Evolutionary conservation across 495 filamentous ascomycete genomes (phyloP), one percentile per base, ranked within the genome.

Genomic region (Stereocaulon alpinum): DNA sequence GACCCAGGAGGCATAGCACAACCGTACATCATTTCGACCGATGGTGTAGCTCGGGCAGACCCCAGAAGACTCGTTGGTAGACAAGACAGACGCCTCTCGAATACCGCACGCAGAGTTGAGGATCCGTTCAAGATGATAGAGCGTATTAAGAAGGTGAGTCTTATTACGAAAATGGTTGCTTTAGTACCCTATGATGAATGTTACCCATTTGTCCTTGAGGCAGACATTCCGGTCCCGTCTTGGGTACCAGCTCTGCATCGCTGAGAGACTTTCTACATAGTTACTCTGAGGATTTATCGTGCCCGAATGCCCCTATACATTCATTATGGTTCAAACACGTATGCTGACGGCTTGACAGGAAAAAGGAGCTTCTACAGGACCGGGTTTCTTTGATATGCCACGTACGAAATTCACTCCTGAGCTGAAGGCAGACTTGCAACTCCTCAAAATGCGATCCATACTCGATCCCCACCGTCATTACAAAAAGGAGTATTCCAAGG

Each of bases 381-480:
- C 73, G 24, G 72, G 80, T 48, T 96, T 91, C 90, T 96, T 86
- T 70, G 79, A 95, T 67, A 75, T 98, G 29, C 92, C 93, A 9
- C 76, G 78, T 41, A 96, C 91, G 32, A 78, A 87, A 54, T 70
- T 95, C 49, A 96, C 91, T 0, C 80, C 89, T 11, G 82, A 95
- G 64, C 75, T 96, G 22, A 92, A 89, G 69, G 80, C 88, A 56
- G 94, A 97, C 68, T 70, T 97, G 6, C 88, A 95, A 68, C 72
- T 96, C 4, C 71, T 97, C 56, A 82, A 86, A 55, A 91, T 96
- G 88, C 85, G 93, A 61, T 84, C 84, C 56, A 88, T 95, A 9
- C 77, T 95, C 4, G 93, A 96, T 60, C 83, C 90, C 6, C 91
- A 97, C 67, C 79, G 91, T 56, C 86, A 89, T 66, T 96, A 96